These are phyloP conservation scores for Spinellus fusiger DNA, from an alignment of 192 early-diverging fungal species.

Conservation along the genomic window DNA sequence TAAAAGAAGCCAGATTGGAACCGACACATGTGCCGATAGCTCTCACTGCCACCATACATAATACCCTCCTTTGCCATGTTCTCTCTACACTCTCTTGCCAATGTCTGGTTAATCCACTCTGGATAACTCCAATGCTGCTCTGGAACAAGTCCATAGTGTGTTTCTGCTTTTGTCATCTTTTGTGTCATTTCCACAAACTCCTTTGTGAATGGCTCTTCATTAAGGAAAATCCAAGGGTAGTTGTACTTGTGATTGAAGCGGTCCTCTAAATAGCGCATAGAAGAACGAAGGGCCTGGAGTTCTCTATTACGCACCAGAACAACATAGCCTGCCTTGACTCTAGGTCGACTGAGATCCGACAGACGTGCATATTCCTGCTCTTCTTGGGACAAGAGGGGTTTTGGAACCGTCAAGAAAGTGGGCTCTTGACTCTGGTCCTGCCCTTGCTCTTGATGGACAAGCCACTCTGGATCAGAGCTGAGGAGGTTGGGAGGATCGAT, in stretches of 20 bases:
- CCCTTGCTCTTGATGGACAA: not conserved
- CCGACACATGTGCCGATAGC: conserved; percentile 77
- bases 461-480: no score
- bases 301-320: conserved; percentile 70
- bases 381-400: not conserved
- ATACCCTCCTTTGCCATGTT: conserved; percentile 47
- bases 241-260: conserved; percentile 63
- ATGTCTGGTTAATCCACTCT: conserved; percentile 63
- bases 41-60: conserved; percentile 61
- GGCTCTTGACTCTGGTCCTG: no score
- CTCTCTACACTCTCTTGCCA: conserved; percentile 43
- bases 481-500: no score
- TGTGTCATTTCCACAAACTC: conserved; percentile 48
- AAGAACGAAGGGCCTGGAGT: conserved; percentile 51
- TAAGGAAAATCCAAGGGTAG: conserved; percentile 78
- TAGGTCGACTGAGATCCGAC: not conserved
- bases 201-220: conserved; percentile 63
- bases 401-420: no score
- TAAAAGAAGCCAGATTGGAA: conserved; percentile 76
- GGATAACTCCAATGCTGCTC: conserved; percentile 80
- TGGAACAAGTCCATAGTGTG: conserved; percentile 52
- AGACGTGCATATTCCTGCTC: conserved; percentile 6
- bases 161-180: conserved; percentile 43
- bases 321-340: conserved; percentile 64
- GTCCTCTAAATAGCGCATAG: conserved; percentile 57